A percentile compares a stretch with the other conserved stretches of the same genome.
Conservation (phyloP, 2,329 filamentous ascomycete genomes). For the Pseudogymnoascus sp. region DNA sequence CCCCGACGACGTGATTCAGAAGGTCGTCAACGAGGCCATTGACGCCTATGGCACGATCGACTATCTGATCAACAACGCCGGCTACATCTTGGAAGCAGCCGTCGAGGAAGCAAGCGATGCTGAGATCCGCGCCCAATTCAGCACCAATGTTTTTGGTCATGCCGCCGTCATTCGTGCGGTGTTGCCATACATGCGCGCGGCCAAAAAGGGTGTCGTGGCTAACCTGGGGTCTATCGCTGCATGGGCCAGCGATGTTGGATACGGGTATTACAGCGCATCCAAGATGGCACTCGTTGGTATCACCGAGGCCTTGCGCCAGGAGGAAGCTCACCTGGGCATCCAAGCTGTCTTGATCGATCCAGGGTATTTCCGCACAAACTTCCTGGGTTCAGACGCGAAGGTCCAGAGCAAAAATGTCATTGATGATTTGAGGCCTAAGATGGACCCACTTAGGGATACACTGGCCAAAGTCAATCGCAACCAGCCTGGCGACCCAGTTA, state of each 20-base stretch:
- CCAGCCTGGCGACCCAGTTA: slow-evolving; percentile 33
- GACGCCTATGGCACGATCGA: slow-evolving; percentile 35
- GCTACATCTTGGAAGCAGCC: slow-evolving; percentile 36
- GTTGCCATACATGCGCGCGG: slow-evolving; percentile 38
- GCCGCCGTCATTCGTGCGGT: slow-evolving; percentile 41
- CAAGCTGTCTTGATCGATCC: slow-evolving; percentile 39
- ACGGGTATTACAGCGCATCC: slow-evolving; percentile 37
- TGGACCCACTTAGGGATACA: slow-evolving; percentile 13
- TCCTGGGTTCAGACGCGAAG: slow-evolving; percentile 26
- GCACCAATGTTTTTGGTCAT: slow-evolving; percentile 46
- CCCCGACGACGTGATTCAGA: slow-evolving; percentile 28
- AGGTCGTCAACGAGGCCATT: slow-evolving; percentile 31
- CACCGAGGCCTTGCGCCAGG: slow-evolving; percentile 35
- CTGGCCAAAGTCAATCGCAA: slow-evolving; percentile 27
- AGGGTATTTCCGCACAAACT: slow-evolving; percentile 43
- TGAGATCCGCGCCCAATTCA: slow-evolving; percentile 37
- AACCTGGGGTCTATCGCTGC: slow-evolving; percentile 40
- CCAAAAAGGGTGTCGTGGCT: slow-evolving; percentile 35
- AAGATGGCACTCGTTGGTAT: slow-evolving; percentile 38
- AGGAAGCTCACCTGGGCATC: slow-evolving; percentile 38
- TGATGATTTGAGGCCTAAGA: slow-evolving; percentile 10
- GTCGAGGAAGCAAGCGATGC: slow-evolving; percentile 35
- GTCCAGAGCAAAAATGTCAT: slow-evolving; percentile 10
- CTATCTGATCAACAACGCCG: slow-evolving; percentile 40
- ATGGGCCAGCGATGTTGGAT: slow-evolving; percentile 32